Base-by-base conservation (phyloP, 1,284 basidiomycete species). In the Exobasidium rhododendri region DNA sequence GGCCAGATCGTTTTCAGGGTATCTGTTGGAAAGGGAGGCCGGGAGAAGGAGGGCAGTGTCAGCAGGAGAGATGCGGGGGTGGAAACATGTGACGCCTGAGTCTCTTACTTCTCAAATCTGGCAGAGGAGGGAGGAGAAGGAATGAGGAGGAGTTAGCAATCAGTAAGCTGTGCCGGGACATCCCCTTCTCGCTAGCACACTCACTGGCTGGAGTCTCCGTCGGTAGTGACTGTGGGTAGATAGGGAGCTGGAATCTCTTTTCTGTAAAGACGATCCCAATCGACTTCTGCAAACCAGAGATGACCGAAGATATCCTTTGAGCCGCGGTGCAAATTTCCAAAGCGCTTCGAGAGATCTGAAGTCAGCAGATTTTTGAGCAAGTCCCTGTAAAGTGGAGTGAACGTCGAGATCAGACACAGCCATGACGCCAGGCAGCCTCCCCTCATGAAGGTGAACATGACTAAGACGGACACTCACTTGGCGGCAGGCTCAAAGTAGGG, bases 241-340 rank as follows among this genome's bases (percentile, higher is more conserved):
- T 96, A 98, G 3, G 94, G 94, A n/a, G 94, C 93, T 2, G 90
- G 91, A 61, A 98, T 97, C 77, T 97, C 92, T 65, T 92, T 83
- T 56, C 85, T 84, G 74, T 86, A 86, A 59, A 98, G 82, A 80
- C 88, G 87, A 63, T 87, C 86, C 94, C 94, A 98, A 71, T 94
- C 91, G 22, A 98, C 94, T 81, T 98, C 96, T 51, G 86, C 85
- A 77, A 97, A 97, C 94, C 94, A 97, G n/a, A 87, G 85, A 79
- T 97, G 94, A 7, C 88, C 88, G 75, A 97, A 97, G 64, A 98
- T 93, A 80, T 97, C 94, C 30, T 88, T 88, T 14, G 91, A 90
- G n/a, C 94, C 94, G 66, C 91, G 86, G 50, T 86, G 85, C 83
- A 97, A 80, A 82, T 98, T 98, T 4, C 96, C 94, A 78, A 89